Percentiles rank a stretch among this genome's conserved stretches.
Evolutionary conservation across 176 grass and related monocot genomes (phyloP).

Genomic region (Triticum urartu): DNA sequence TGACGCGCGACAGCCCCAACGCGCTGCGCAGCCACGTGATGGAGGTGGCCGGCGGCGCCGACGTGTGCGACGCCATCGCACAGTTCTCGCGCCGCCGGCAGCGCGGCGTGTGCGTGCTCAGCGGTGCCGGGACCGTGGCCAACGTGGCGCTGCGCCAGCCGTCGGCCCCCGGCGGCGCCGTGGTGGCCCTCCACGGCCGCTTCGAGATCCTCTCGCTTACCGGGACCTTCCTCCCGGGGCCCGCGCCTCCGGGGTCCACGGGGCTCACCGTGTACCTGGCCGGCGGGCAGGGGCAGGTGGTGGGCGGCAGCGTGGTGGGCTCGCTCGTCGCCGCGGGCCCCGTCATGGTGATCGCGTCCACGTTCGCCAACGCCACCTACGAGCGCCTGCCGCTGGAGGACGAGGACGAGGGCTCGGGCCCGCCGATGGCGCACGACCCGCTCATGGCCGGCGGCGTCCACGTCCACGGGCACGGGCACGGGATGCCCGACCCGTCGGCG

Average conservation of each 20-base stretch:
- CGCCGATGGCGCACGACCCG: conserved; percentile 36
- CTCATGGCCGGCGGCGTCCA: conserved; percentile 36
- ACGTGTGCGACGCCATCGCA: conserved; percentile 83
- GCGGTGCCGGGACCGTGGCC: conserved; percentile 77
- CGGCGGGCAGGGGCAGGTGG: conserved; percentile 87
- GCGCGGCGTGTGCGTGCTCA: conserved; percentile 94
- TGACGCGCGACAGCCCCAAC: conserved; percentile 92
- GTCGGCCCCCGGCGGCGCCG: conserved; percentile 57
- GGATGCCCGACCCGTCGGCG: conserved; percentile 65
- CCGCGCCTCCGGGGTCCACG: conserved; percentile 80
- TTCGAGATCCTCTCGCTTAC: conserved; percentile 98
- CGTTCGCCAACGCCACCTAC: conserved; percentile 93
- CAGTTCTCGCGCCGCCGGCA: conserved; percentile 85
- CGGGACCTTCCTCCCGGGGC: conserved; percentile 83
- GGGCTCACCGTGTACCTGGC: conserved; percentile 89
- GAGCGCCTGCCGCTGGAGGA: conserved; percentile 84
- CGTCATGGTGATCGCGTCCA: conserved; percentile 95
- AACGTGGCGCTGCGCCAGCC: conserved; percentile 91
- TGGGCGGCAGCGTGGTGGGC: conserved; percentile 84
- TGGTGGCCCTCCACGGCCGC: conserved; percentile 78
- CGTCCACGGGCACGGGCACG: conserved; percentile 5
- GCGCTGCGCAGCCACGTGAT: conserved; percentile 89
- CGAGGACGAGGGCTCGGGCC: conserved; percentile 51
- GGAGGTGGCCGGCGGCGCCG: conserved; percentile 85
- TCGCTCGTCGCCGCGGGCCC: conserved; percentile 73